phyloP scores from a whole-genome alignment of 495 filamentous ascomycete species.

The Penicillium nucicola region DNA sequence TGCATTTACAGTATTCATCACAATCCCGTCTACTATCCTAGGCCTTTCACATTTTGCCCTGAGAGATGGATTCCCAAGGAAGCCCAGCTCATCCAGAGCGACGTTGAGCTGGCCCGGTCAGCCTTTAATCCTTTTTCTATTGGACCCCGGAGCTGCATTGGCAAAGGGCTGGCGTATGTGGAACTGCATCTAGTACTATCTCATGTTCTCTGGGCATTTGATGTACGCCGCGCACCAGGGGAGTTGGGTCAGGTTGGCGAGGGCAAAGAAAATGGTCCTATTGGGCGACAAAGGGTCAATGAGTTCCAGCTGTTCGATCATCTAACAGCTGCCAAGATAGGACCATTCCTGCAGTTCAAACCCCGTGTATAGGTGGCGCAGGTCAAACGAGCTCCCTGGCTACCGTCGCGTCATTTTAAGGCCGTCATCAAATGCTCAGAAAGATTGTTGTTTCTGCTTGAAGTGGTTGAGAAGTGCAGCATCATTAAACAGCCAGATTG shows the following conservation, averaged over 20 bases:
- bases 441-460: too few relatives aligned
- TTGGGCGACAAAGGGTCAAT: not conserved
- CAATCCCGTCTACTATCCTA: conserved; percentile 49
- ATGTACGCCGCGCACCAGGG: conserved; percentile 2
- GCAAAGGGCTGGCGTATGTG: conserved; percentile 53
- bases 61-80: conserved; percentile 46
- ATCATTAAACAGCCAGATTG: too few relatives aligned
- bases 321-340: not conserved
- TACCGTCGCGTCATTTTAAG: too few relatives aligned
- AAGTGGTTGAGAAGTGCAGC: too few relatives aligned
- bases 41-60: conserved; percentile 49
- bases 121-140: conserved; percentile 58
- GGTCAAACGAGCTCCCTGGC: too few relatives aligned
- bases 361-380: not conserved
- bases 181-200: conserved; percentile 12
- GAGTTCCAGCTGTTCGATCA: not conserved
- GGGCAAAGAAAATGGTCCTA: not conserved
- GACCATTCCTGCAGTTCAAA: not conserved
- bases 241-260: not conserved
- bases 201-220: conserved; percentile 2
- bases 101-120: conserved; percentile 18
- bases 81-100: not conserved
- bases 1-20: conserved; percentile 57
- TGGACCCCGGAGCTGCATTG: conserved; percentile 57
- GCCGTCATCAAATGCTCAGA: too few relatives aligned